Percentiles rank a stretch among this genome's conserved stretches.
phyloP scores from a whole-genome alignment of 495 filamentous ascomycete genomes.

The Cercophora scortea region DNA sequence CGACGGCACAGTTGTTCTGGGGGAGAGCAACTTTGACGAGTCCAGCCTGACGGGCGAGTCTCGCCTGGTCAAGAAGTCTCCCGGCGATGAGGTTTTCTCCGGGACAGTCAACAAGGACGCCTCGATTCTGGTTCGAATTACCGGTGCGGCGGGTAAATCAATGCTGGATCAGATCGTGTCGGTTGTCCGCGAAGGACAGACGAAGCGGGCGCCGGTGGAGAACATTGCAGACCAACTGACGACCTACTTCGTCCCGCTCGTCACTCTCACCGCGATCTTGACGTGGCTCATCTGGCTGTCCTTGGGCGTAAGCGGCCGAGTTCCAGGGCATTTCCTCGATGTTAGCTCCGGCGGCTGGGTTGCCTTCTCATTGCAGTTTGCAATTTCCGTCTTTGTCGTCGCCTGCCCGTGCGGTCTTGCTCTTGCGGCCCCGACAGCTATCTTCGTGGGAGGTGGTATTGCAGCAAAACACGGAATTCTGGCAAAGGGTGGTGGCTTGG shows the following conservation, averaged over 20 bases:
- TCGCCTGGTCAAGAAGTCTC: slow-evolving; percentile 58
- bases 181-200: slow-evolving; percentile 87
- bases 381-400: slow-evolving; percentile 90
- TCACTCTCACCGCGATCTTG: slow-evolving; percentile 70
- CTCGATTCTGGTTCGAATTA: slow-evolving; percentile 62
- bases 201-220: slow-evolving; percentile 79
- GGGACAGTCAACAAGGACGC: slow-evolving; percentile 80
- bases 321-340: slow-evolving; percentile 62
- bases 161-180: slow-evolving; percentile 91
- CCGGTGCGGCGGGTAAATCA: slow-evolving; percentile 64
- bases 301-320: slow-evolving; percentile 59
- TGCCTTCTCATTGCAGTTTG: slow-evolving; percentile 83
- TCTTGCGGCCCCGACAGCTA: slow-evolving; percentile 84
- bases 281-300: slow-evolving; percentile 82
- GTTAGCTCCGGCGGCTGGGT: slow-evolving; percentile 67
- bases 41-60: slow-evolving; percentile 89
- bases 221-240: slow-evolving; percentile 77
- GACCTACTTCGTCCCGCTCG: slow-evolving; percentile 80
- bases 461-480: slow-evolving; percentile 85
- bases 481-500: slow-evolving; percentile 91
- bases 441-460: slow-evolving; percentile 85
- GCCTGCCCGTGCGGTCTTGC: slow-evolving; percentile 92
- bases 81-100: slow-evolving; percentile 68
- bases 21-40: slow-evolving; percentile 72
- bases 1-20: slow-evolving; percentile 64